These are phyloP conservation scores for Fragilariopsis cylindrus DNA, from an alignment of 108 stramenopile species.

Conservation along the genomic window DNA sequence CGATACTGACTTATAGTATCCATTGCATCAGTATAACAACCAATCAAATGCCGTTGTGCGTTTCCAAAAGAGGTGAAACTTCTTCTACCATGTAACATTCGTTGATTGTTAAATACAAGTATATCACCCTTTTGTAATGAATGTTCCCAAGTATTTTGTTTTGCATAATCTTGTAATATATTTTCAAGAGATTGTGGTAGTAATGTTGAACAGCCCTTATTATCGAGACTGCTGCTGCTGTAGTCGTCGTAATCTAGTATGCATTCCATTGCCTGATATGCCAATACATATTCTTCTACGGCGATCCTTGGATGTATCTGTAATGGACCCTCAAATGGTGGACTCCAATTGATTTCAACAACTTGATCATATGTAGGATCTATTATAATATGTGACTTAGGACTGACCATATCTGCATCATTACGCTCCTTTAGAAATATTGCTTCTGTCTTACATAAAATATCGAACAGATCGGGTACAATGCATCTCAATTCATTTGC, in stretches of 20 bases:
- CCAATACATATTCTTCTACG: constrained; percentile 52
- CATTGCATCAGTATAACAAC: constrained; percentile 77
- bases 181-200: constrained; percentile 20
- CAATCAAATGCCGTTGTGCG: constrained; percentile 63
- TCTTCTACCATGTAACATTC: constrained; percentile 80
- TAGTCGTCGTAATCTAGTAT: constrained; percentile 35
- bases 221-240: neutral
- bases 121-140: constrained; percentile 57
- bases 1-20: constrained; percentile 73
- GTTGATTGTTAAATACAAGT: constrained; percentile 77
- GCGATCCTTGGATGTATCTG: constrained; percentile 25
- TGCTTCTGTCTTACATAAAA: constrained; percentile 48
- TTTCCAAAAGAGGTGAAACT: constrained; percentile 40
- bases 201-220: neutral
- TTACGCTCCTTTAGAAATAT: constrained; percentile 78
- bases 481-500: constrained; percentile 57
- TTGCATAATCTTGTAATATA: constrained; percentile 46
- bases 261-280: constrained; percentile 69
- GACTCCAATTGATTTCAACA: constrained; percentile 71
- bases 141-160: constrained; percentile 65
- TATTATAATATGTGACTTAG: constrained; percentile 63
- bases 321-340: constrained; percentile 85
- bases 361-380: constrained; percentile 40
- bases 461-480: constrained; percentile 65
- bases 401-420: constrained; percentile 74